phyloP scores from a whole-genome alignment of 257 asterid species.

The Jaltomata sinuosa region DNA sequence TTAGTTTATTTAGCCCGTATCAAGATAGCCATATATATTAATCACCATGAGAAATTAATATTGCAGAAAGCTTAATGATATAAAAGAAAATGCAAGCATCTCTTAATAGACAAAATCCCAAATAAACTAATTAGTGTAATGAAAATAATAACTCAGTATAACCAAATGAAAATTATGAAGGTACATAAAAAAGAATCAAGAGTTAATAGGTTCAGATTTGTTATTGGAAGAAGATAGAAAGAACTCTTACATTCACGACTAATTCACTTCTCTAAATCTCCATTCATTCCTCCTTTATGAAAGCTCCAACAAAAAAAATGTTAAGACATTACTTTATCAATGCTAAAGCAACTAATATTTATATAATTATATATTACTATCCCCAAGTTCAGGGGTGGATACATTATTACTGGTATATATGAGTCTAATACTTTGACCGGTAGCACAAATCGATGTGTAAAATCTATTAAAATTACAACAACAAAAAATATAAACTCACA shows the following conservation, averaged over 20 bases:
- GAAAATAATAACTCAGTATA: not conserved
- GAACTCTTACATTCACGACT: not conserved
- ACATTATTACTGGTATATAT: too few species aligned
- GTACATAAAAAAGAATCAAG: not conserved
- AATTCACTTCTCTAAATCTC: not conserved
- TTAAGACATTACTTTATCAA: too few species aligned
- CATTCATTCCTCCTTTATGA: too few species aligned
- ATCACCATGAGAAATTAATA: not conserved
- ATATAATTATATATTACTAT: too few species aligned
- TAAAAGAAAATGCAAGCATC: not conserved
- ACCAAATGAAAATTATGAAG: not conserved
- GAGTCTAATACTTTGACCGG: too few species aligned
- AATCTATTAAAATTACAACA: too few species aligned
- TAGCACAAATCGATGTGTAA: too few species aligned
- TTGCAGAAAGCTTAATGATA: not conserved
- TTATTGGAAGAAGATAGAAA: not conserved
- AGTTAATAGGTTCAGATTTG: not conserved
- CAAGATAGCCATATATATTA: not conserved
- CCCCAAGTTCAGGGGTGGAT: too few species aligned
- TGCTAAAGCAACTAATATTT: too few species aligned
- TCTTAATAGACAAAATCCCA: not conserved
- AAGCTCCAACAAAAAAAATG: too few species aligned
- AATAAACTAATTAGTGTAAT: not conserved
- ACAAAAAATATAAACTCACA: too few species aligned
- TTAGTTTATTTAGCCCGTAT: not conserved